These are phyloP conservation scores for Setaria viridis DNA, from an alignment of 202 grass and related monocot species.

Conservation along the genomic window DNA sequence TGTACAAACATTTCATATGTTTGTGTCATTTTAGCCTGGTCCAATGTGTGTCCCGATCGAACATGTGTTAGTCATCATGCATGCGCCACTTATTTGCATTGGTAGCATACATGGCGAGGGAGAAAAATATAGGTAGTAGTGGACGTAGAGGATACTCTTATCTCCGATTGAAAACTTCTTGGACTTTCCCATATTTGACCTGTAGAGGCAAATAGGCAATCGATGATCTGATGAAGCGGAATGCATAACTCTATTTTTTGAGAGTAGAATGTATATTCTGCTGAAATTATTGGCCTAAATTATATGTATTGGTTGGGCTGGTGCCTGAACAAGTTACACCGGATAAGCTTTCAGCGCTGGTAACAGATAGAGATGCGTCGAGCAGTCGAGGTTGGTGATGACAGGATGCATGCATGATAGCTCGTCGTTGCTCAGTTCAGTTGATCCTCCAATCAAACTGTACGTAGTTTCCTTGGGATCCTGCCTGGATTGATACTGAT, in stretches of 20 bases:
- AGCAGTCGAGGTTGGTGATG: background rate
- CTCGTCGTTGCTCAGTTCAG: background rate
- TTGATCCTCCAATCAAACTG: slow-evolving; percentile 12
- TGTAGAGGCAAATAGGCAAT: too few species aligned
- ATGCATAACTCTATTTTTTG: background rate
- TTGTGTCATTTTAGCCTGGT: background rate
- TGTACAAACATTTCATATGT: background rate
- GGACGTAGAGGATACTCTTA: background rate
- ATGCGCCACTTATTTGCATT: background rate
- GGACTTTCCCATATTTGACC: slow-evolving; percentile 31
- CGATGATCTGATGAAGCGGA: background rate
- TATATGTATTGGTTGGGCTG: background rate
- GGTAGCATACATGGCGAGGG: background rate
- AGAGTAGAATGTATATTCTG: background rate
- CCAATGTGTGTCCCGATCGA: background rate
- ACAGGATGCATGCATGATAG: background rate
- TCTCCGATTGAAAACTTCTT: background rate
- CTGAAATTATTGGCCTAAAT: slow-evolving; percentile 47
- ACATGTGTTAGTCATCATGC: background rate
- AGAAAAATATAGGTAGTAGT: too few species aligned
- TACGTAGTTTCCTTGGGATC: background rate
- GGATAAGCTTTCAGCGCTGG: slow-evolving; percentile 43
- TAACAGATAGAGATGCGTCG: background rate
- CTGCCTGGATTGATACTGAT: background rate
- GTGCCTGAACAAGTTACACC: background rate